Evolutionary conservation across 1,284 basidiomycete genomes (phyloP).

Genomic region (Trichosporon asahii): DNA sequence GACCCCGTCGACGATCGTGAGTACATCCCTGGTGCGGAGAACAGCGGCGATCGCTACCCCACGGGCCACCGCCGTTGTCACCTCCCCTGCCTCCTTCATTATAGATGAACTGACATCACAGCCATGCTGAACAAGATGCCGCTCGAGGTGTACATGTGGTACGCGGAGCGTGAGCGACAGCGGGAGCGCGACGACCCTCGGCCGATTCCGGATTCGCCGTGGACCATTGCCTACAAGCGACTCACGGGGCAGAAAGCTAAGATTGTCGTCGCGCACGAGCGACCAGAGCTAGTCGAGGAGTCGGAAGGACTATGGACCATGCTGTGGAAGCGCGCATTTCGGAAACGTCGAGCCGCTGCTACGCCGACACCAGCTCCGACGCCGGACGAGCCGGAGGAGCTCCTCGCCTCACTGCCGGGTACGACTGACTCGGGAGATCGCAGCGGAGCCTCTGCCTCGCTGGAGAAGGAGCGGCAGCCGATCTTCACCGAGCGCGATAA

Average conservation of each 20-base stretch:
- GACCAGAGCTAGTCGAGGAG: background rate
- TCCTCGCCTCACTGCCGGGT: background rate
- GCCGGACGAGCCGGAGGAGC: background rate
- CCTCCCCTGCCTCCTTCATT: no score
- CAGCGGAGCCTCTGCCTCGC: background rate
- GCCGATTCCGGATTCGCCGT: constrained; percentile 24
- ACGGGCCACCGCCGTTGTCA: background rate
- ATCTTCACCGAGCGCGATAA: constrained; percentile 2
- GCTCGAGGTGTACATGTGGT: constrained; percentile 25
- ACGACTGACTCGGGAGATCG: background rate
- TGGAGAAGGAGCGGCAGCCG: background rate
- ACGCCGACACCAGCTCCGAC: background rate
- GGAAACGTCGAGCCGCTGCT: background rate
- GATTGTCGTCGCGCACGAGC: constrained; percentile 12
- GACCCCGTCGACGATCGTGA: constrained; percentile 21
- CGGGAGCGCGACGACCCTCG: constrained; percentile 22
- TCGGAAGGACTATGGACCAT: background rate
- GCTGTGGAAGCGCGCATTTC: constrained; percentile 1
- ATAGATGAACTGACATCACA: constrained; percentile 12
- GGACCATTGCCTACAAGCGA: constrained; percentile 16
- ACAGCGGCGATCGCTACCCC: background rate
- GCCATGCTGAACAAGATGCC: constrained; percentile 22
- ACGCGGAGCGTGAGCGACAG: constrained; percentile 20
- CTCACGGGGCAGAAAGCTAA: constrained; percentile 9
- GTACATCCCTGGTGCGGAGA: background rate